phyloP scores from a whole-genome alignment of 2,329 filamentous ascomycete species.

The Ophiostoma novo-ulmi region DNA sequence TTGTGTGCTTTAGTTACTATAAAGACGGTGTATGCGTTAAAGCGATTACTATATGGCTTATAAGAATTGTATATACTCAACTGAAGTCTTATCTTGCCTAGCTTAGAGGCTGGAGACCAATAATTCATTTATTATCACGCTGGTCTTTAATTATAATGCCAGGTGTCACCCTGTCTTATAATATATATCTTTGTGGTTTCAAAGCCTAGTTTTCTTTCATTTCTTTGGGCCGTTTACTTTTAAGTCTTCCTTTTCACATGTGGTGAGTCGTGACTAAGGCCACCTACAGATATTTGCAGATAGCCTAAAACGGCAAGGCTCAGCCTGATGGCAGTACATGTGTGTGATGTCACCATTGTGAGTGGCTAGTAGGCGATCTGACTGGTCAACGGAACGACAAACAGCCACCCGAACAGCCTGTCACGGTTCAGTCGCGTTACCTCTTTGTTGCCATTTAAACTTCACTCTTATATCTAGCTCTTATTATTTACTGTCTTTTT shows the following conservation, averaged over 20 bases:
- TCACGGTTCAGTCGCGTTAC: not conserved
- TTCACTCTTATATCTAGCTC: not conserved
- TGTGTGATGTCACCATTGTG: constrained; percentile 23
- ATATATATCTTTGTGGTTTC: not conserved
- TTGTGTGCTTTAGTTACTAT: not conserved
- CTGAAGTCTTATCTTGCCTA: not conserved
- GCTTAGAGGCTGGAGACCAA: not conserved
- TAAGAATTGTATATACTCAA: not conserved
- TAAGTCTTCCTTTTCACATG: not conserved
- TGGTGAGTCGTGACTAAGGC: not conserved
- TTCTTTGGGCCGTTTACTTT: not conserved
- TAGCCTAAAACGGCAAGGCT: not conserved
- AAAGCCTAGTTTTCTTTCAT: not conserved
- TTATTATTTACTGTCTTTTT: not conserved
- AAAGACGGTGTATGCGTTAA: not conserved
- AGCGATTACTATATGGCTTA: not conserved
- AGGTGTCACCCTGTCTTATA: too few species aligned
- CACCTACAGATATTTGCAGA: not conserved
- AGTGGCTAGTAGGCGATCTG: constrained; percentile 18
- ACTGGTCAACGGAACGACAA: not conserved
- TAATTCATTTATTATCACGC: not conserved
- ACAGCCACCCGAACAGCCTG: not conserved
- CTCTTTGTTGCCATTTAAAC: not conserved
- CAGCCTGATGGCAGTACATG: constrained; percentile 13
- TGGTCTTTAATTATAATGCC: too few species aligned